Conservation (phyloP, 139 green algal genomes). For the Trebouxia sp. region DNA sequence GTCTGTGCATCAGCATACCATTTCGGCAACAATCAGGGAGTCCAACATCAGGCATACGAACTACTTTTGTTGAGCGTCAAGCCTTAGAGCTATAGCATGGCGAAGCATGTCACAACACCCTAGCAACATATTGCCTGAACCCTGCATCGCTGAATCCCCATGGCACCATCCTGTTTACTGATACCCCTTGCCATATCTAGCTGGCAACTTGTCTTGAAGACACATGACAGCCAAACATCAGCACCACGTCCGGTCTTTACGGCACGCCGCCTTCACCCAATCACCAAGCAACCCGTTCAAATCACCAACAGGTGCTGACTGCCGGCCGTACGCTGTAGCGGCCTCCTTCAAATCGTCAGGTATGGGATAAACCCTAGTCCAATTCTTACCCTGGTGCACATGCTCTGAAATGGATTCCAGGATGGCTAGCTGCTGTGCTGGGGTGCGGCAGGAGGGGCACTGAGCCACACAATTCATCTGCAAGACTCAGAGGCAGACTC, state of each 20-base stretch:
- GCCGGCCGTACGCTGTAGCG: background rate
- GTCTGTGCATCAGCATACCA: too few species aligned
- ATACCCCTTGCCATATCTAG: background rate
- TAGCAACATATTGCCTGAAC: too few species aligned
- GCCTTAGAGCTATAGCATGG: too few species aligned
- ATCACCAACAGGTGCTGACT: background rate
- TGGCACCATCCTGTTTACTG: too few species aligned
- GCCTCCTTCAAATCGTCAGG: background rate
- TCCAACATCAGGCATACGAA: too few species aligned
- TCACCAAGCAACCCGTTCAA: background rate
- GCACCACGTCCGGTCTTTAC: background rate
- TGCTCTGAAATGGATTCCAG: slow-evolving; percentile 11
- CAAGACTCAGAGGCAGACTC: background rate
- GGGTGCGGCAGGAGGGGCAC: background rate
- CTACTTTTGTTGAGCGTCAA: too few species aligned
- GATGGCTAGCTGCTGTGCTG: slow-evolving; percentile 20
- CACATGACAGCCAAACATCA: too few species aligned
- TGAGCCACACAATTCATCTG: slow-evolving; percentile 14
- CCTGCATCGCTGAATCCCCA: too few species aligned
- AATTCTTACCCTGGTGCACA: background rate
- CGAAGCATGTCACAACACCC: too few species aligned
- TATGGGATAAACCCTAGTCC: slow-evolving; percentile 3
- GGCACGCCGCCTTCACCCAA: background rate
- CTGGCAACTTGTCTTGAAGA: background rate
- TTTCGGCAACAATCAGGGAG: too few species aligned